Evolutionary conservation across 2,329 filamentous ascomycete species (phyloP), one percentile per base, ranked within the genome.

Genomic region (Plectosphaerella plurivora): DNA sequence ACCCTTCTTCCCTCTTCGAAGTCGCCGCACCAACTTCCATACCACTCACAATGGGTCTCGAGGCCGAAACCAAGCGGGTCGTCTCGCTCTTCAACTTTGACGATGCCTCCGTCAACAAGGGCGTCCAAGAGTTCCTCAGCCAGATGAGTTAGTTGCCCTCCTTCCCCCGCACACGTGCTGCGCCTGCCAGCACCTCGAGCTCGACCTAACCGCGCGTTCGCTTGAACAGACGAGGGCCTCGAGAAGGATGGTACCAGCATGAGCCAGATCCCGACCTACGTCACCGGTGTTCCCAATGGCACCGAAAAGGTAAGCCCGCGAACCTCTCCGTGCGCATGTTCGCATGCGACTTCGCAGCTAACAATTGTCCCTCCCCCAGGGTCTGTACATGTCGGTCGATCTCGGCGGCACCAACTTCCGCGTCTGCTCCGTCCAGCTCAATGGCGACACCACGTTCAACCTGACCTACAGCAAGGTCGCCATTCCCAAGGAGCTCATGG

Each of bases 391-490:
- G 66, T 93, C 94, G 39, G 92, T 99, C 59, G 94, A 99, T 66
- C 82, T 99, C n/a, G 94, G 94, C 57, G 94, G 94, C 63, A 99
- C 94, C 59, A 99, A 99, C 75, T 96, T 97, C 73, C 88, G 94
- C 62, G 94, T 99, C 64, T 99, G 94, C 76, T 97, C 93, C 44
- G 88, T 99, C 64, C 83, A 89, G 61, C 79, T 99, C 55, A 92
- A 96, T 67, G 94, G 94, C 65, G 91, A 97, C 74, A 92, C 88
- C 62, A 97, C 91, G 53, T 97, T 97, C 77, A 90, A 89, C 70
- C 83, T 97, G 62, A 95, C 88, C 50, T 95, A 91, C 75, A 90
- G 84, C 72, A 97, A 97, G 74, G 33, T 95, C 53, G 83, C 91
- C 56, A 95, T 99, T 53, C 94, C 94, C 8, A 87, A 84, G 60